These are phyloP conservation scores for Pulveroboletus sp. DNA, from an alignment of 768 basidiomycete species.

Conservation along the genomic window DNA sequence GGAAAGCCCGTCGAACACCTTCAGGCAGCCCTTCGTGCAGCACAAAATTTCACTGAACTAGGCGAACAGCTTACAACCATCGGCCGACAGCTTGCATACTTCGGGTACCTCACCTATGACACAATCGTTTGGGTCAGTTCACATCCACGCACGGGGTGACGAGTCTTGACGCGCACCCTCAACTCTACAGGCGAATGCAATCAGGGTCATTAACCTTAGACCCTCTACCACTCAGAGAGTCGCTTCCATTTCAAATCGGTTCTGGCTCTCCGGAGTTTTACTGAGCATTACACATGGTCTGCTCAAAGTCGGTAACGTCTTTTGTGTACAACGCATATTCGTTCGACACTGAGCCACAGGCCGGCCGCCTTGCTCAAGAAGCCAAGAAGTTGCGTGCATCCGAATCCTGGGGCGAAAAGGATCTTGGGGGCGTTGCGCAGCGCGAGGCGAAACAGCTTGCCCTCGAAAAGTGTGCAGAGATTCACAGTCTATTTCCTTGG, in stretches of 20 bases:
- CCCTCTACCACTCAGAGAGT: slow-evolving; percentile 59
- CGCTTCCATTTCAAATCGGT: slow-evolving; percentile 65
- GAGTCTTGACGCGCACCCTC: neutral
- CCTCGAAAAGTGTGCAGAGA: slow-evolving; percentile 44
- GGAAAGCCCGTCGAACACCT: slow-evolving; percentile 93
- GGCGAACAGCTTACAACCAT: slow-evolving; percentile 76
- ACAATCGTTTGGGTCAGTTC: slow-evolving; percentile 75
- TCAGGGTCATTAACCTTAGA: slow-evolving; percentile 58
- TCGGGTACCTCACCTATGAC: slow-evolving; percentile 82
- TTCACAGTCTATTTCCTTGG: neutral
- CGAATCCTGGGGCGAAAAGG: slow-evolving; percentile 56
- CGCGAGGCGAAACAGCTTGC: slow-evolving; percentile 60
- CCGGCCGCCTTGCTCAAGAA: slow-evolving; percentile 57
- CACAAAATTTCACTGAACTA: slow-evolving; percentile 48
- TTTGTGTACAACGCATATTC: neutral
- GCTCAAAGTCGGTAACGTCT: slow-evolving; percentile 50
- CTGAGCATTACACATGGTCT: slow-evolving; percentile 70
- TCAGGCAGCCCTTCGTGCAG: slow-evolving; percentile 79
- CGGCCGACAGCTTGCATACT: slow-evolving; percentile 82
- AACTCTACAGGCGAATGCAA: slow-evolving; percentile 50
- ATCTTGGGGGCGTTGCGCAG: slow-evolving; percentile 58
- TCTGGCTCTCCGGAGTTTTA: slow-evolving; percentile 85
- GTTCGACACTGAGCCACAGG: slow-evolving; percentile 33
- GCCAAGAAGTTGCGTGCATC: slow-evolving; percentile 45
- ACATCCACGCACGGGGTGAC: neutral